Evolutionary conservation across 1,284 basidiomycete genomes (phyloP), one percentile per base, ranked within the genome.

Genomic region (Ceratobasidium theobromae): DNA sequence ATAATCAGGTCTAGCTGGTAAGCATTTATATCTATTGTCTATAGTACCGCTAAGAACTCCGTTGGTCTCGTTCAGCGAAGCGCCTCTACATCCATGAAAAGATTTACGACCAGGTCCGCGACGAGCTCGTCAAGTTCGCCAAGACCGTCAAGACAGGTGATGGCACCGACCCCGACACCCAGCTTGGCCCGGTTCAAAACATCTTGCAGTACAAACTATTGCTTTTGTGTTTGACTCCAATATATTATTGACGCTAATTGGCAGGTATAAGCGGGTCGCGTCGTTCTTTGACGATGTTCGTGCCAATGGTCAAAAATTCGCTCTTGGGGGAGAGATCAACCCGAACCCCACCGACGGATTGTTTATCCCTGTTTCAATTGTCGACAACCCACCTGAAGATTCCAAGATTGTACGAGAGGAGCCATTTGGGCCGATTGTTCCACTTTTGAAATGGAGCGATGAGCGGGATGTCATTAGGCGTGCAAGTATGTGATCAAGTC

Each of bases 71-170:
- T 77, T 77, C 74, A 78, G 77, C 75, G 75, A 77, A 74, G 79
- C 75, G 81, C 46, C 75, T 81, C 70, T 82, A 77, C 72, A 80
- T 83, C 53, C 79, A 82, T 70, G 72, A 75, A 58, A 65, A 71
- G 52, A 77, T 82, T 72, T 80, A 80, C 75, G 79, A 82, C 73
- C 74, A 74, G 66, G 76, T 76, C 70, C 55, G 68, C 25, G 60
- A 67, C 51, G 35, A 54, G 16, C 76, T 78, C 68, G 70, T 72
- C 25, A 72, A 69, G 18, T 73, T 76, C 70, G 70, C 76, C 72
- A 73, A 76, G 72, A 71, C 72, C 9, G 71, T 80, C 72, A 77
- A 78, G 71, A 75, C 78, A 66, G 80, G 79, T 35, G 78, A 81
- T 75, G 81, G 82, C 64, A 83, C 83, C 77, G 74, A 75, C 35